These are phyloP conservation scores for Aspergillus phoenicis DNA, from an alignment of 2,329 filamentous ascomycete genomes.

Conservation along the genomic window DNA sequence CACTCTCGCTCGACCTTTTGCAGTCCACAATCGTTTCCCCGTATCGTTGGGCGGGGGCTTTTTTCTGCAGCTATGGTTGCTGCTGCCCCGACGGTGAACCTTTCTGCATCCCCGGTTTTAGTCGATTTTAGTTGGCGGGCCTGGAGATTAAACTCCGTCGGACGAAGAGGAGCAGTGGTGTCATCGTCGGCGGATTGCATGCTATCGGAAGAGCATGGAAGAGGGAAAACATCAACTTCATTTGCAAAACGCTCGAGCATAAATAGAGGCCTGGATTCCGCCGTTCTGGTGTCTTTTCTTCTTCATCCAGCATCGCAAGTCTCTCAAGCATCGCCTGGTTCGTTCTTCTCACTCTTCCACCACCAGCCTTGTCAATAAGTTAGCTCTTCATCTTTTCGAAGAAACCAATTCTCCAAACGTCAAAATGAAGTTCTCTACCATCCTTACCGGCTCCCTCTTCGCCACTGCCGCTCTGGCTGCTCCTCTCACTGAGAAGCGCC, in stretches of 20 bases:
- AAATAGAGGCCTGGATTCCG: neutral
- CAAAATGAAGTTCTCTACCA: conserved; percentile 54
- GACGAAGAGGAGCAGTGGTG: conserved; percentile 1
- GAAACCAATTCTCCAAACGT: neutral
- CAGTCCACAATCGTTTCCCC: too few relatives aligned
- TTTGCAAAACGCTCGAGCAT: neutral
- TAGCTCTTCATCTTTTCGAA: neutral
- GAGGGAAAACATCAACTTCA: neutral
- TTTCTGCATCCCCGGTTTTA: conserved; percentile 1
- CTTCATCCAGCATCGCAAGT: conserved; percentile 10
- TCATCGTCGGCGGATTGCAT: conserved; percentile 5
- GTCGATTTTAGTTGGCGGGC: neutral
- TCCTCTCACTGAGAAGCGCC: conserved; percentile 48
- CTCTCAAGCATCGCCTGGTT: conserved; percentile 9
- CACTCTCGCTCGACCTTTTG: neutral
- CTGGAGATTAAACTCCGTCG: conserved; percentile 6
- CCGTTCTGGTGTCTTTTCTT: neutral
- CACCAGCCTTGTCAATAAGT: neutral
- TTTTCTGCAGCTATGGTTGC: conserved; percentile 3
- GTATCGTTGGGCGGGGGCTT: neutral
- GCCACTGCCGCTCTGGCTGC: conserved; percentile 49
- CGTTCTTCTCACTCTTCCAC: neutral
- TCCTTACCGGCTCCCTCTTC: conserved; percentile 42
- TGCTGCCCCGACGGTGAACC: conserved; percentile 6
- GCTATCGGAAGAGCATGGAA: neutral